Evolutionary conservation across 345 rosid species (phyloP).

Genomic region (Geranium rotundifolium): DNA sequence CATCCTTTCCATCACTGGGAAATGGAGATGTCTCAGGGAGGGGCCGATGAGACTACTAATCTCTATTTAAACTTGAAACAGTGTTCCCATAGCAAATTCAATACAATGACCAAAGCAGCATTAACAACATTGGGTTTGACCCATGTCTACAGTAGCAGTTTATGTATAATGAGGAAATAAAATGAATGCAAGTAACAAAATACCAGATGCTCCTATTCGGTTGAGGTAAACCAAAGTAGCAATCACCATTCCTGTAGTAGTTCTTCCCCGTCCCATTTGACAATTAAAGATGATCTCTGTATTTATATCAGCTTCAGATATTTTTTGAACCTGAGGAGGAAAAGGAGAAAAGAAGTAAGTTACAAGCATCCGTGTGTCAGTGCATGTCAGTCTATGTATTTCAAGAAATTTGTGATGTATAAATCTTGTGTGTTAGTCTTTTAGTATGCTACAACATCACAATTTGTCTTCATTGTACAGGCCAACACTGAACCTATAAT

Average conservation of each 20-base stretch:
- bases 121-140: not conserved
- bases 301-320: constrained; percentile 59
- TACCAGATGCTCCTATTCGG: constrained; percentile 86
- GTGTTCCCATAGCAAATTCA: not conserved
- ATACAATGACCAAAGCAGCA: not conserved
- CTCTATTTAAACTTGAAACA: not conserved
- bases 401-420: not conserved
- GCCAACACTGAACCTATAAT: not conserved
- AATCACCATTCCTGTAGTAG: constrained; percentile 98
- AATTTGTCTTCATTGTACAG: not conserved
- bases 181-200: constrained; percentile 12
- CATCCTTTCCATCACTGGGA: not conserved
- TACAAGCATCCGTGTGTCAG: not conserved
- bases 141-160: not conserved
- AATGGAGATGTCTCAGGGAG: not conserved
- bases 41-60: not conserved
- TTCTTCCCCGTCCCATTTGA: constrained; percentile 99
- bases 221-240: constrained; percentile 87
- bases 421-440: not conserved
- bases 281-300: constrained; percentile 84
- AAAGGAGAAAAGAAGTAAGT: constrained; percentile 4
- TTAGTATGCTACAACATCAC: not conserved
- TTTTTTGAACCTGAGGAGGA: constrained; percentile 62
- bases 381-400: not conserved
- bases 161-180: not conserved